Evolutionary conservation across 306 rosid species (phyloP), one percentile per base, ranked within the genome.

Genomic region (Sechiopsis laciniata): DNA sequence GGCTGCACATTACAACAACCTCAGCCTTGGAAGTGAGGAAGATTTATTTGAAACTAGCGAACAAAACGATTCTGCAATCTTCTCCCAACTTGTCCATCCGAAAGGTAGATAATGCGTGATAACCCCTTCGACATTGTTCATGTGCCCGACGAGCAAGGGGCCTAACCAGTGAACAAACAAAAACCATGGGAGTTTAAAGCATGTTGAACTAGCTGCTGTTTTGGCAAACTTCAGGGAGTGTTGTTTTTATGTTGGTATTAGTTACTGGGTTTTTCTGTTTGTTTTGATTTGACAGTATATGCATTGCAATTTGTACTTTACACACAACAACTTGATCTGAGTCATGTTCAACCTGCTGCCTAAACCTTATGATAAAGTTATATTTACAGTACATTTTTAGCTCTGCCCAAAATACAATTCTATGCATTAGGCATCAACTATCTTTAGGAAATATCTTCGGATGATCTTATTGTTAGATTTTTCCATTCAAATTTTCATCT

Each of bases 1-100:
- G 79, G 71, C 87, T 9, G 68, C 61, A 64, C 88, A 84, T 62
- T 79, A 84, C 69, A 81, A 67, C 76, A 81, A 84, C 65, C 83
- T 79, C n/a, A 77, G 83, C 75, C 85, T 81, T 15, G 88, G 85
- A 65, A 81, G 80, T 37, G 85, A 77, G 5, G 59, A 78, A 21
- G 88, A 84, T 1, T 40, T 79, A 46, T 46, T 29, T 3, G 77
- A 81, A 6, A 15, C 78, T 12, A 58, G 8, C 12, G 75, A 55
- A 46, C 29, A 40, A 48, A 68, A 74, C n/a, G 53, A 78, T 51
- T 59, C 70, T 11, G 88, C 45, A 42, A 45, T 84, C 76, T 84
- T 84, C 78, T 84, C 88, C 8, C 88, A 84, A 75, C 77, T 84
- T 70, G 82, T 81, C 72, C 59, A 84, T 74, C 88, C 85, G 1